phyloP scores from a whole-genome alignment of 208 protist species.

The Trypanosoma scelopori region DNA sequence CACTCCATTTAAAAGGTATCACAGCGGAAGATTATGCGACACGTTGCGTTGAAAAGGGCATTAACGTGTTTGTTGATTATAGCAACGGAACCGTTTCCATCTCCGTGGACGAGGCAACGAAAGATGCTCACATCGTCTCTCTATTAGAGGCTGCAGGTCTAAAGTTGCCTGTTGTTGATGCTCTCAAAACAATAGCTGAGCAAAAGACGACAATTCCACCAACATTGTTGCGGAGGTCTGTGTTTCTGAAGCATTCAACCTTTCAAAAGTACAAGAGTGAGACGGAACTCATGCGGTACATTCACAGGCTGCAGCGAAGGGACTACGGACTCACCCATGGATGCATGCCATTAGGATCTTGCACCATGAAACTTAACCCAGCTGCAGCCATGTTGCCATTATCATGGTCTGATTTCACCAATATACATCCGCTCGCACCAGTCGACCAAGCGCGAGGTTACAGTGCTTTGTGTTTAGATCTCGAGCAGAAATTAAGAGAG shows the following conservation, averaged over 20 bases:
- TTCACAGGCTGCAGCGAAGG: constrained; percentile 92
- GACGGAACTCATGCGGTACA: constrained; percentile 96
- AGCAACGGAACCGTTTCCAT: constrained; percentile 67
- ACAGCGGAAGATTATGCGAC: constrained; percentile 57
- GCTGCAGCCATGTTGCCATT: constrained; percentile 95
- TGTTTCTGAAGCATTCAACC: constrained; percentile 91
- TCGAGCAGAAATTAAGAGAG: constrained; percentile 87
- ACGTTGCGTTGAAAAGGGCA: constrained; percentile 65
- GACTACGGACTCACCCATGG: constrained; percentile 93
- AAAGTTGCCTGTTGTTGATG: constrained; percentile 45
- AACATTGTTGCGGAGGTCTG: constrained; percentile 59
- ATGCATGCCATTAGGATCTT: constrained; percentile 98
- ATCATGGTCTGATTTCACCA: constrained; percentile 92
- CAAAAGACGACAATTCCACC: constrained; percentile 42
- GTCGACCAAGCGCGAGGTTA: constrained; percentile 89
- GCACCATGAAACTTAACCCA: constrained; percentile 99
- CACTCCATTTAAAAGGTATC: constrained; percentile 47
- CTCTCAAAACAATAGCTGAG: constrained; percentile 46
- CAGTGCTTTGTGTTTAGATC: constrained; percentile 68
- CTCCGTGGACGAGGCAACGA: constrained; percentile 94
- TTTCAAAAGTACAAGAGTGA: constrained; percentile 97
- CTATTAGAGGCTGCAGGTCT: constrained; percentile 81
- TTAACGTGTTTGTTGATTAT: constrained; percentile 91
- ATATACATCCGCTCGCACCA: constrained; percentile 96
- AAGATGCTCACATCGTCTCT: constrained; percentile 62